Conservation (phyloP, 768 basidiomycete genomes). For the Trametes maxima region DNA sequence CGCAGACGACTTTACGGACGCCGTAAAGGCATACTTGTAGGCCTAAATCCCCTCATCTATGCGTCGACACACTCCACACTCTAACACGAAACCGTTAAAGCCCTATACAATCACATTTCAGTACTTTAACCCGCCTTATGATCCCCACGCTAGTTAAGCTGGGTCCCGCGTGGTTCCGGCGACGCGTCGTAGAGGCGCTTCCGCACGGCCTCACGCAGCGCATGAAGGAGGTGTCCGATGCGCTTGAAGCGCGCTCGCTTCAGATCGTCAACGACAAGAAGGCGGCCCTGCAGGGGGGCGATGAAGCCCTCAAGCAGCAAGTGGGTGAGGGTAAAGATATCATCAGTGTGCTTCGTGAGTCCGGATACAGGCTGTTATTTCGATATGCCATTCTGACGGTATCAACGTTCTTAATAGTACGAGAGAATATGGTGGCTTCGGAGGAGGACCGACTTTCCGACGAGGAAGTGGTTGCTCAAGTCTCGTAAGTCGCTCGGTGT, state of each 20-base stretch:
- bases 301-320: slow-evolving; percentile 11
- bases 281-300: slow-evolving; percentile 13
- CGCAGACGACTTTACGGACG: slow-evolving; percentile 16
- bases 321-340: slow-evolving; percentile 26
- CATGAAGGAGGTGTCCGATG: neutral
- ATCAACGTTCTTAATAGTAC: slow-evolving; percentile 9
- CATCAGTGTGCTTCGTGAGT: slow-evolving; percentile 23
- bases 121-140: neutral
- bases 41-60: neutral
- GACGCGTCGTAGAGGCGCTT: slow-evolving; percentile 33
- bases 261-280: slow-evolving; percentile 13
- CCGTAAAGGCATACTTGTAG: slow-evolving; percentile 16
- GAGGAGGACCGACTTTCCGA: slow-evolving; percentile 15
- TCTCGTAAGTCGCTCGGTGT: slow-evolving; percentile 5
- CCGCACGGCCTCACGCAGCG: slow-evolving; percentile 32
- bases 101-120: neutral
- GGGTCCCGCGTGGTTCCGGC: slow-evolving; percentile 31
- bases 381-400: neutral
- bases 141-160: neutral
- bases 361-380: neutral
- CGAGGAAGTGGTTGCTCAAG: slow-evolving; percentile 19
- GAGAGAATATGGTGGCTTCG: slow-evolving; percentile 12
- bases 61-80: neutral
- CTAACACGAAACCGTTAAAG: neutral
- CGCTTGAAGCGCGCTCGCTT: neutral